These are phyloP conservation scores for Xanthoparmelia taractica DNA, from an alignment of 495 filamentous ascomycete genomes.

Conservation along the genomic window DNA sequence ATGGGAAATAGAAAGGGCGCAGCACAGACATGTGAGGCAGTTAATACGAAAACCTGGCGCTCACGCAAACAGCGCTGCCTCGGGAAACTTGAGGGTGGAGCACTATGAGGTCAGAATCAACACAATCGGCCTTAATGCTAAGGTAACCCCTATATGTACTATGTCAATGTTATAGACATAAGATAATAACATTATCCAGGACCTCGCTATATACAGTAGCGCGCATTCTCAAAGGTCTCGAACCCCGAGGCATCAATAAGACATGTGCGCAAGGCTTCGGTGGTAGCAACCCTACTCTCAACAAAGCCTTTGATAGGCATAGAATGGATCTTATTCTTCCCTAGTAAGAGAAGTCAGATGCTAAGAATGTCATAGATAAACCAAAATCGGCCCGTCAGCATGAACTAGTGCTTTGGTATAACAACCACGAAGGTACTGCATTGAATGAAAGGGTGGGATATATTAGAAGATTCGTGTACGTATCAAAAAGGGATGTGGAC, in stretches of 20 bases:
- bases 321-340: no score
- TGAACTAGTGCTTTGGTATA: no score
- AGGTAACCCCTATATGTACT: neutral
- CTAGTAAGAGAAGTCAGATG: no score
- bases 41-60: neutral
- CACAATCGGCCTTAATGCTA: slow-evolving; percentile 15
- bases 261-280: slow-evolving; percentile 28
- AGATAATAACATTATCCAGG: neutral
- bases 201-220: neutral
- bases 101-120: slow-evolving; percentile 4
- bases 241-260: slow-evolving; percentile 24
- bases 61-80: neutral
- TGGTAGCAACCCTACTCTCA: slow-evolving; percentile 20
- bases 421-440: no score
- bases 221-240: slow-evolving; percentile 29
- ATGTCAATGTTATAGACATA: no score
- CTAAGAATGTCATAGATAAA: no score
- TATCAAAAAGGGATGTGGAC: no score
- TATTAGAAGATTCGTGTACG: no score
- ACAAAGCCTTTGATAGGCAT: no score
- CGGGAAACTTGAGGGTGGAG: neutral
- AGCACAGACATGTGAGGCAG: neutral
- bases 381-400: no score
- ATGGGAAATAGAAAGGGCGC: neutral
- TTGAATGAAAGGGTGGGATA: no score